These are phyloP conservation scores for Vairimorpha necatrix DNA, from an alignment of 371 early-diverging fungal genomes.

Conservation along the genomic window DNA sequence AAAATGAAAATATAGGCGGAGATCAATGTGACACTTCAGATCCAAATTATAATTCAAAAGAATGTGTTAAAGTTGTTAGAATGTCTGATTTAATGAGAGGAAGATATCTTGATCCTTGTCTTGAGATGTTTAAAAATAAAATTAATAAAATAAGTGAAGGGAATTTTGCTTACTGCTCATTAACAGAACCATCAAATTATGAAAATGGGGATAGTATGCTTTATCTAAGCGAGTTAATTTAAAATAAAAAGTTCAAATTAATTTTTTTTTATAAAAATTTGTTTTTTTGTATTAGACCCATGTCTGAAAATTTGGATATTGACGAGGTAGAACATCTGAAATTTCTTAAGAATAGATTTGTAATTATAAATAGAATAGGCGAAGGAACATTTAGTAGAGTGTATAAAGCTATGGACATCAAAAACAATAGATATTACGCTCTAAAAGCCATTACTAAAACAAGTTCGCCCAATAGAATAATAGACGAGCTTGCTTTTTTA, in stretches of 20 bases:
- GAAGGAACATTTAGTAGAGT: constrained; percentile 84
- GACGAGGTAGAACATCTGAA: constrained; percentile 5
- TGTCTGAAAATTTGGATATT: background rate
- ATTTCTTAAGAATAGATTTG: constrained; percentile 38
- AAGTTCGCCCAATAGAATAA: constrained; percentile 75
- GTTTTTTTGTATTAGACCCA: constrained; percentile 6
- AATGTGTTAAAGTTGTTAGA: background rate
- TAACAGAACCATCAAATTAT: background rate
- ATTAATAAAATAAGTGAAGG: background rate
- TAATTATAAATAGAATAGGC: constrained; percentile 55
- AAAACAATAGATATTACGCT: constrained; percentile 71
- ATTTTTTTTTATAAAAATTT: background rate
- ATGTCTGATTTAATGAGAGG: background rate
- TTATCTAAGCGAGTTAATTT: background rate
- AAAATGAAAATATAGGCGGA: too few species aligned
- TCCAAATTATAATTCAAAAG: too few species aligned
- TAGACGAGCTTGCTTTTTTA: constrained; percentile 76
- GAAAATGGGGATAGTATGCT: background rate
- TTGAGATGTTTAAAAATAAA: background rate
- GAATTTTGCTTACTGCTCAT: background rate
- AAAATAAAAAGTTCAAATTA: background rate
- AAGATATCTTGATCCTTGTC: background rate
- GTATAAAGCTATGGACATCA: constrained; percentile 72
- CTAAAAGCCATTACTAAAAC: constrained; percentile 82
- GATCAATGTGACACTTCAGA: too few species aligned